A percentile compares a stretch with the other conserved stretches of the same genome.
Evolutionary conservation across 768 basidiomycete genomes (phyloP).

Genomic region (Albatrellus ellisii): DNA sequence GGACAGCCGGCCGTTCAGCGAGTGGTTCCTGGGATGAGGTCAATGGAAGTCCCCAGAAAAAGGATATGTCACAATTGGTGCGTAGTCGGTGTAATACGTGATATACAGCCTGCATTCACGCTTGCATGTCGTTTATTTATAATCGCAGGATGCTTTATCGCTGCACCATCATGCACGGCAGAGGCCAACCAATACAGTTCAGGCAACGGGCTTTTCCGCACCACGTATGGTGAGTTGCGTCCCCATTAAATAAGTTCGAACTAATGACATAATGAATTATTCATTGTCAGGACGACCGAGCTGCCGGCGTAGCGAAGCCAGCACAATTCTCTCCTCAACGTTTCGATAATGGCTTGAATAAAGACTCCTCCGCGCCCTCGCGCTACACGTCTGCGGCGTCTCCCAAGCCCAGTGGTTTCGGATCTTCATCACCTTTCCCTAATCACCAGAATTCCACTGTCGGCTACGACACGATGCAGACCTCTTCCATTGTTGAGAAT

Average conservation of each 20-base stretch:
- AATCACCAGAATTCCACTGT: constrained; percentile 17
- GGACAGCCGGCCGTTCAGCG: constrained; percentile 28
- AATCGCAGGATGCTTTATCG: background rate
- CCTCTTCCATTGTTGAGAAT: constrained; percentile 31
- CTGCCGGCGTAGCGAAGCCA: constrained; percentile 25
- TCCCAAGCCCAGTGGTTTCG: constrained; percentile 24
- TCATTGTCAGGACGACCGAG: constrained; percentile 12
- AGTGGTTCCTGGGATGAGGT: constrained; percentile 52
- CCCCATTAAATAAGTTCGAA: background rate
- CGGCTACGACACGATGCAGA: constrained; percentile 25
- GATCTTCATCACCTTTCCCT: constrained; percentile 20
- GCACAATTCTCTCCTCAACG: constrained; percentile 38
- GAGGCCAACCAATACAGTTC: constrained; percentile 11
- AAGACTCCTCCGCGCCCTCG: constrained; percentile 24
- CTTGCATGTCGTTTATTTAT: constrained; percentile 3
- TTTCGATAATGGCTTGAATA: constrained; percentile 33
- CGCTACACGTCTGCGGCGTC: constrained; percentile 35
- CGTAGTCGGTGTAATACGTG: constrained; percentile 13
- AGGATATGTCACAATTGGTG: constrained; percentile 37
- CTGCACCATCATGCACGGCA: constrained; percentile 7
- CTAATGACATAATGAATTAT: constrained; percentile 15
- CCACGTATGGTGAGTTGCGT: constrained; percentile 11
- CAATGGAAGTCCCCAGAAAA: constrained; percentile 33
- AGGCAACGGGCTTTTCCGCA: constrained; percentile 8
- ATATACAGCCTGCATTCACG: background rate